Percentiles rank a stretch among this genome's conserved stretches.
These are phyloP conservation scores for Phytophthora macrochlamydospora DNA, from an alignment of 352 stramenopile genomes.

Conservation along the genomic window DNA sequence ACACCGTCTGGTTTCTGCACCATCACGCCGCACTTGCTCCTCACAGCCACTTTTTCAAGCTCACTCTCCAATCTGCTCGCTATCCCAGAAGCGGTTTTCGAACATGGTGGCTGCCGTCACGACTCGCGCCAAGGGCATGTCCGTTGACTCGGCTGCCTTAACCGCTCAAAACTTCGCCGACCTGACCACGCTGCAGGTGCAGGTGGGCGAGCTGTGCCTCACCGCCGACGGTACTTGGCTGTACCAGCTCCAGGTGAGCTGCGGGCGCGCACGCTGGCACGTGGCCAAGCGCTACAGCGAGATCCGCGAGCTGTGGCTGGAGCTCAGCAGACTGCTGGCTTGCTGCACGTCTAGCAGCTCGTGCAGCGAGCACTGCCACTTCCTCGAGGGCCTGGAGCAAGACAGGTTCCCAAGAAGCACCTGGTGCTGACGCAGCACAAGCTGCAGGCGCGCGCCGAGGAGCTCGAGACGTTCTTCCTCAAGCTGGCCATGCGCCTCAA, in stretches of 20 bases:
- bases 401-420: conserved; percentile 82
- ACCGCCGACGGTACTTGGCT: conserved; percentile 66
- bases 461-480: conserved; percentile 68
- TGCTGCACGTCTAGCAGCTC: conserved; percentile 19
- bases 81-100: neutral
- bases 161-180: conserved; percentile 29
- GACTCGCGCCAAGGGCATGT: conserved; percentile 30
- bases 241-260: conserved; percentile 71
- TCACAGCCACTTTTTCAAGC: neutral
- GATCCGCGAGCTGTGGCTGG: conserved; percentile 71
- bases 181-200: conserved; percentile 57
- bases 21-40: neutral
- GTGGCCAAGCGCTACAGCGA: conserved; percentile 71
- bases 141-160: conserved; percentile 23
- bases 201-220: conserved; percentile 60
- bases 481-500: conserved; percentile 72
- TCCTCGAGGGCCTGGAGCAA: conserved; percentile 63
- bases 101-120: conserved; percentile 14
- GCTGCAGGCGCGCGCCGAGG: conserved; percentile 54
- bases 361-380: conserved; percentile 71
- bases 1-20: neutral
- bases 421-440: conserved; percentile 70
- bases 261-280: conserved; percentile 48
- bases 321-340: conserved; percentile 42
- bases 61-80: neutral